Conservation (phyloP, 176 grass and related monocot species). For the Puccinellia tenuiflora region DNA sequence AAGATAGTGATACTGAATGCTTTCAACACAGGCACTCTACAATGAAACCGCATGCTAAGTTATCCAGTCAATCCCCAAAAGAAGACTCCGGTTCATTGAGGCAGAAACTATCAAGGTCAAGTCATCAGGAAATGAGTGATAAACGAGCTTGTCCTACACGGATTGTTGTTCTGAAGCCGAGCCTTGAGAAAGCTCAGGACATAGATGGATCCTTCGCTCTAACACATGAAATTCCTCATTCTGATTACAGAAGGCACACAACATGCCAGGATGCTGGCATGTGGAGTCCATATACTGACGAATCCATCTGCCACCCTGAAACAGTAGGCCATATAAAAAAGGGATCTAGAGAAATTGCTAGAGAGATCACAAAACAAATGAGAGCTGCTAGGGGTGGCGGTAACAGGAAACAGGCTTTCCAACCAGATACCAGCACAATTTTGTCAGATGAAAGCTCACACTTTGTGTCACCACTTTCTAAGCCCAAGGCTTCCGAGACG, state of each 20-base stretch:
- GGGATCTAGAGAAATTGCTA: slow-evolving; percentile 82
- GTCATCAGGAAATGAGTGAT: slow-evolving; percentile 33
- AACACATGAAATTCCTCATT: slow-evolving; percentile 33
- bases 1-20: slow-evolving; percentile 26
- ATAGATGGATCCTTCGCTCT: slow-evolving; percentile 32
- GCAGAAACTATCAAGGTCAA: slow-evolving; percentile 61
- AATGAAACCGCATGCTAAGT: slow-evolving; percentile 38
- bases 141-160: slow-evolving; percentile 45
- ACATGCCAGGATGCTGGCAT: slow-evolving; percentile 21
- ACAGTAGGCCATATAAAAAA: slow-evolving; percentile 28
- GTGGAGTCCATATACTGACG: slow-evolving; percentile 35
- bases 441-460: slow-evolving; percentile 31
- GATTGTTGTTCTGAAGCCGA: slow-evolving; percentile 92
- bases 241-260: slow-evolving; percentile 32
- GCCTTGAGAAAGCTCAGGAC: slow-evolving; percentile 54
- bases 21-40: slow-evolving; percentile 22
- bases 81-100: slow-evolving; percentile 51
- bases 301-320: slow-evolving; percentile 34
- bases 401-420: slow-evolving; percentile 29
- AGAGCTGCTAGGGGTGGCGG: slow-evolving; percentile 37
- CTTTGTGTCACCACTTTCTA: slow-evolving; percentile 28
- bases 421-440: slow-evolving; percentile 27
- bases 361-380: slow-evolving; percentile 67
- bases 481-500: slow-evolving; percentile 32
- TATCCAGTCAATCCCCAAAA: slow-evolving; percentile 28